Conservation (phyloP, 208 protist species). For the Naegleria fowleri region DNA sequence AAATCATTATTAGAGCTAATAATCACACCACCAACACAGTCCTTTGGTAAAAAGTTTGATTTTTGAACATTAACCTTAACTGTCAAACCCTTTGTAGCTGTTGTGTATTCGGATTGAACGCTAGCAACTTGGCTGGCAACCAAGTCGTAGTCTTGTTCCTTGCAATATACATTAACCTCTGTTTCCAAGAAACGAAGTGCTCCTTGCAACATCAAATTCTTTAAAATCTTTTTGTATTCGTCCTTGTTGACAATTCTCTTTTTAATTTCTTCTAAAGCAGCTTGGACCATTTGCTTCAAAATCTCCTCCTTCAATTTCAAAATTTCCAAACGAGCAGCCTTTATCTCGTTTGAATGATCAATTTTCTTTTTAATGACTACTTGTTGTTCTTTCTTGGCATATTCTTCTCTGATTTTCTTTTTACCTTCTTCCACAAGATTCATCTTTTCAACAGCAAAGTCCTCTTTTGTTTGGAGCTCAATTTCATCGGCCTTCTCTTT, state of each 20-base stretch:
- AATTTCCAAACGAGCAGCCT: background rate
- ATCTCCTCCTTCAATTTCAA: slow-evolving; percentile 10
- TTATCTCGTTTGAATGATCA: slow-evolving; percentile 5
- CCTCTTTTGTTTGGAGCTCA: background rate
- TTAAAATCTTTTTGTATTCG: background rate
- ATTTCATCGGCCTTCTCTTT: slow-evolving; percentile 30
- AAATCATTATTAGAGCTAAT: background rate
- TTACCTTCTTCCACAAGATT: slow-evolving; percentile 6
- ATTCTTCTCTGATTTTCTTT: slow-evolving; percentile 26
- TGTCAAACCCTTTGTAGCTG: background rate
- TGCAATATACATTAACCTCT: background rate
- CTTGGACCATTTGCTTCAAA: background rate
- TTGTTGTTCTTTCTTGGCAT: slow-evolving; percentile 24
- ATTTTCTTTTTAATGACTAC: slow-evolving; percentile 23
- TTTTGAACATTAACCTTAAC: background rate
- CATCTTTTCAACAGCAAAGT: slow-evolving; percentile 15
- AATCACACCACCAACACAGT: slow-evolving; percentile 24
- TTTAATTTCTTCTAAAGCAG: background rate
- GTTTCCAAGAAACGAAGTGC: background rate
- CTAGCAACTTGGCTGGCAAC: background rate
- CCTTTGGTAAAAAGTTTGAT: background rate
- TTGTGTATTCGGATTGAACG: background rate
- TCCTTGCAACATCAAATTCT: background rate
- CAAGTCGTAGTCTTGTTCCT: background rate
- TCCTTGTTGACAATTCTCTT: background rate